These are phyloP conservation scores for Camillea tinctor DNA, from an alignment of 2,329 filamentous ascomycete species.

Conservation along the genomic window DNA sequence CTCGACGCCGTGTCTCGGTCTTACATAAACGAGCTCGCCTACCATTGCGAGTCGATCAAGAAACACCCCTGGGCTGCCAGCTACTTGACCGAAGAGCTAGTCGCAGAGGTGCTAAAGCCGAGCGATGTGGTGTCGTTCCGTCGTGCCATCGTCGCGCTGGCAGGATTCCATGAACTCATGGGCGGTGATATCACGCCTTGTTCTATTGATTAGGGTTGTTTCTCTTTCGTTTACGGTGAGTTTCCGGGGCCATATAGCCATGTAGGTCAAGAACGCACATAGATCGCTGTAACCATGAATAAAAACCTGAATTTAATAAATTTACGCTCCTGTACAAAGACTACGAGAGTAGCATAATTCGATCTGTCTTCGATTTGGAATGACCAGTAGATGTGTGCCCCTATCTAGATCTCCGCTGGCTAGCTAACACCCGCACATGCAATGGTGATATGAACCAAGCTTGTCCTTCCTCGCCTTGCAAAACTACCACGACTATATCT, in stretches of 20 bases:
- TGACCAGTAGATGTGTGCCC: background rate
- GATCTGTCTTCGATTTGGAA: background rate
- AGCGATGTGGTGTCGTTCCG: background rate
- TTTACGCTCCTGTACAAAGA: background rate
- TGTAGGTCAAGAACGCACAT: too few relatives aligned
- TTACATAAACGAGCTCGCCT: background rate
- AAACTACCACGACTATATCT: background rate
- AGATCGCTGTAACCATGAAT: too few relatives aligned
- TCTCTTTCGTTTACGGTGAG: too few relatives aligned
- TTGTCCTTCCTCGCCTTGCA: background rate
- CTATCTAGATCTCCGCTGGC: background rate
- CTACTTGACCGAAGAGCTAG: background rate
- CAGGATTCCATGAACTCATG: background rate
- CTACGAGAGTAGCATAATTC: background rate
- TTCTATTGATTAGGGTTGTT: too few relatives aligned
- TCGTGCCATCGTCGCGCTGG: background rate
- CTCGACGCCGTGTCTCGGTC: background rate
- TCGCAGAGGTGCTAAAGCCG: background rate
- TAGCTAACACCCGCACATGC: background rate
- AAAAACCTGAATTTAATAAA: background rate
- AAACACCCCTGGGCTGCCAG: background rate
- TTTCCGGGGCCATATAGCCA: too few relatives aligned
- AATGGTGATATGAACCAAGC: background rate
- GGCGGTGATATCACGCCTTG: too few relatives aligned
- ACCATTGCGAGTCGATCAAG: background rate